These are phyloP conservation scores for Zelonia costaricensis DNA, from an alignment of 208 protist genomes.

Conservation along the genomic window DNA sequence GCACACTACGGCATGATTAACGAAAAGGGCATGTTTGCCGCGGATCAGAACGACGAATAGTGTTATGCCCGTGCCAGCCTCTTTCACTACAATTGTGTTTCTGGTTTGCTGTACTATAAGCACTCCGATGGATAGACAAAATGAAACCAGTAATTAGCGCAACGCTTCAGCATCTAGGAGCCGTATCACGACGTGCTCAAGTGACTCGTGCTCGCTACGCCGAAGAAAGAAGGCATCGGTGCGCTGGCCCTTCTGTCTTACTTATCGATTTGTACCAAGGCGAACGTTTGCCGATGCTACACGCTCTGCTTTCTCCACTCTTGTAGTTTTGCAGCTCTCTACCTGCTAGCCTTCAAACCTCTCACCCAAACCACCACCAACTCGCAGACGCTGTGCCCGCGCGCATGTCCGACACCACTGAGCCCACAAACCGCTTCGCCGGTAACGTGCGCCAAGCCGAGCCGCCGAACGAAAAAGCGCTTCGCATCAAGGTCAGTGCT, in stretches of 20 bases:
- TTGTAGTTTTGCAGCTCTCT: too few relatives aligned
- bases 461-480: slow-evolving; percentile 43
- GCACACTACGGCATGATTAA: slow-evolving; percentile 86
- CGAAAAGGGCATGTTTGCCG: slow-evolving; percentile 88
- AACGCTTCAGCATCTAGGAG: neutral
- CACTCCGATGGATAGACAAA: slow-evolving; percentile 1
- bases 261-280: too few relatives aligned
- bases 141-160: neutral
- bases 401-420: slow-evolving; percentile 45
- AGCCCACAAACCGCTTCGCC: slow-evolving; percentile 37
- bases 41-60: slow-evolving; percentile 78
- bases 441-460: slow-evolving; percentile 47
- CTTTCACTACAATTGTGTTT: slow-evolving; percentile 2
- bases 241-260: too few relatives aligned
- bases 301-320: too few relatives aligned
- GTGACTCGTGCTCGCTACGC: too few relatives aligned
- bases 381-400: too few relatives aligned
- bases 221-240: too few relatives aligned
- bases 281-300: too few relatives aligned
- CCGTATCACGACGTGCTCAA: too few relatives aligned
- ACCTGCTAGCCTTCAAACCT: too few relatives aligned
- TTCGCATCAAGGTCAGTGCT: slow-evolving; percentile 61
- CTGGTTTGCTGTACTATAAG: neutral
- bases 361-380: too few relatives aligned
- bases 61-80: too few relatives aligned